These are phyloP conservation scores for Bruguiera hainesii DNA, from an alignment of 441 rosid species.

Conservation along the genomic window DNA sequence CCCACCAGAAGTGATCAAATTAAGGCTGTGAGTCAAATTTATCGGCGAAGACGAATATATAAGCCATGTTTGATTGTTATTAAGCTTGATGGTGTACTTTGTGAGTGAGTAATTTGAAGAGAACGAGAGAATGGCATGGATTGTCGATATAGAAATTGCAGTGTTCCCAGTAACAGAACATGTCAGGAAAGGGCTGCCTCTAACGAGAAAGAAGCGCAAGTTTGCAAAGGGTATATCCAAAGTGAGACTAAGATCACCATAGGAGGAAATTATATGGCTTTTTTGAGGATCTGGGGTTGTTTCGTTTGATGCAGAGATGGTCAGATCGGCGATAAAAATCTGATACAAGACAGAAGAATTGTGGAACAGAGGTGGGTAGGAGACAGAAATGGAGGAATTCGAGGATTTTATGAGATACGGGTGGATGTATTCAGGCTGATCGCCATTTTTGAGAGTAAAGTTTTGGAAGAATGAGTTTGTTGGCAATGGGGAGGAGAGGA, in stretches of 20 bases:
- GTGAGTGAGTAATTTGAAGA: conserved; percentile 45
- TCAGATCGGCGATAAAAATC: conserved; percentile 59
- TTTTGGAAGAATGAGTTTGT: conserved; percentile 94
- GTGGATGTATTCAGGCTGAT: conserved; percentile 83
- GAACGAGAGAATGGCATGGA: conserved; percentile 69
- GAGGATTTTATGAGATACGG: conserved; percentile 82
- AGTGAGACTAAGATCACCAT: conserved; percentile 71
- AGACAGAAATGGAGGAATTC: conserved; percentile 55
- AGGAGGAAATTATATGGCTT: conserved; percentile 63
- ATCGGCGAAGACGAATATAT: conserved; percentile 71
- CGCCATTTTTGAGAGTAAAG: conserved; percentile 76
- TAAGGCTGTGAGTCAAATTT: conserved; percentile 36
- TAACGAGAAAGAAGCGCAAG: conserved; percentile 68
- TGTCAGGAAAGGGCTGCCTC: conserved; percentile 92
- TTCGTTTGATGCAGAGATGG: conserved; percentile 48
- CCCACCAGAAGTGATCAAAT: conserved; percentile 42
- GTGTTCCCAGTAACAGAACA: conserved; percentile 44
- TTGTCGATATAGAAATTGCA: conserved; percentile 57
- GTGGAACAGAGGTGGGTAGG: conserved; percentile 65
- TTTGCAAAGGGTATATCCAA: conserved; percentile 66
- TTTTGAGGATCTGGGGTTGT: conserved; percentile 23
- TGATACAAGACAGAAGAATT: conserved; percentile 64
- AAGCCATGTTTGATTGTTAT: conserved; percentile 86
- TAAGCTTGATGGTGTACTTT: conserved; percentile 59
- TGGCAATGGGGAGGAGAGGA: conserved; percentile 75